A percentile compares a stretch with the other conserved stretches of the same genome.
Evolutionary conservation across 1,139 yeast species (phyloP).

Genomic region (Pichia cactophila): DNA sequence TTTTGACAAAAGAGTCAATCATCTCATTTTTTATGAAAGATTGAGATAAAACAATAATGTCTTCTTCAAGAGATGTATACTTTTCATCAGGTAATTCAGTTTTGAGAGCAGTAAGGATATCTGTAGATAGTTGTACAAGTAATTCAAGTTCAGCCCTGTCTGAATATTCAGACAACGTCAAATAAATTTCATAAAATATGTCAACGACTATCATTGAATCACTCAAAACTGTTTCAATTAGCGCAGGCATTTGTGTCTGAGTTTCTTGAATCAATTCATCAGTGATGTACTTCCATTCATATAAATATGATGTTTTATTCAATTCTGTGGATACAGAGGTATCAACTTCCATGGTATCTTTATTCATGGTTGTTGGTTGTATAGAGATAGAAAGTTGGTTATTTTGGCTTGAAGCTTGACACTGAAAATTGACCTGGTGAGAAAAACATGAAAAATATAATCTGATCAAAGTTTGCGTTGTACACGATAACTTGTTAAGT

Average conservation of each 20-base stretch:
- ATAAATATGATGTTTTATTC: neutral
- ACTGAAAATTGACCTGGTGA: neutral
- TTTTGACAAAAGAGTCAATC: conserved; percentile 33
- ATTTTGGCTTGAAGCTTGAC: neutral
- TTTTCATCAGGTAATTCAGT: conserved; percentile 9
- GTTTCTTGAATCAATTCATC: conserved; percentile 15
- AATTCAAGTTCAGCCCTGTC: conserved; percentile 11
- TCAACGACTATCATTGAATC: conserved; percentile 12
- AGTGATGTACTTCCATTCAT: conserved; percentile 21
- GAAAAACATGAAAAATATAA: neutral
- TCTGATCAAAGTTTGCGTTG: neutral
- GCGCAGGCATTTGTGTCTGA: conserved; percentile 9
- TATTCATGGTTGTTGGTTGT: neutral
- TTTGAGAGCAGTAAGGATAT: neutral
- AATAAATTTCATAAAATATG: conserved; percentile 26
- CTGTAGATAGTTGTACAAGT: conserved; percentile 5
- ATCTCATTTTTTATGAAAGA: conserved; percentile 35
- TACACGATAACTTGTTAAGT: too few species aligned
- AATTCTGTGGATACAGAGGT: neutral
- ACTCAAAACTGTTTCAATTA: conserved; percentile 9
- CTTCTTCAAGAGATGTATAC: conserved; percentile 12
- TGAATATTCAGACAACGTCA: conserved; percentile 19
- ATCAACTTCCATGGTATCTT: neutral
- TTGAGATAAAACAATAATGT: conserved; percentile 40
- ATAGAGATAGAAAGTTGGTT: neutral